Conservation (phyloP, 1,284 basidiomycete species). For the Porodaedalea pini region DNA sequence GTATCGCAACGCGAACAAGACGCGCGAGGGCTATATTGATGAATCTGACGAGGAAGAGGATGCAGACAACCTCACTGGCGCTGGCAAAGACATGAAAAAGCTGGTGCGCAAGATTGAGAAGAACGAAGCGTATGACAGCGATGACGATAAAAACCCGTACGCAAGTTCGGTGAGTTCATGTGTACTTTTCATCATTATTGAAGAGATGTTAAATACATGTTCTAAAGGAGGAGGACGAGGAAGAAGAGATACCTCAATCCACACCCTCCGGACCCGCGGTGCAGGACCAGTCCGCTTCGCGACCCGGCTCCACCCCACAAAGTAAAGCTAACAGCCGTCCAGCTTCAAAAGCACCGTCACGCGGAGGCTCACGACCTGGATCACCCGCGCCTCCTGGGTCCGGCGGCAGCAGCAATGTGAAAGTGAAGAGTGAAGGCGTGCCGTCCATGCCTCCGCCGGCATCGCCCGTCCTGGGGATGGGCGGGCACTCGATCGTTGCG, state of each 20-base stretch:
- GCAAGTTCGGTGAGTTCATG: conserved; percentile 59
- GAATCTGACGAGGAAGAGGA: conserved; percentile 68
- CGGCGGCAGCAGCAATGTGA: conserved; percentile 2
- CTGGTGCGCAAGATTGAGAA: conserved; percentile 71
- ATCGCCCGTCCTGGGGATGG: conserved; percentile 45
- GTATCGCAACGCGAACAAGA: conserved; percentile 74
- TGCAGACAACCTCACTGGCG: conserved; percentile 55
- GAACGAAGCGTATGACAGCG: conserved; percentile 73
- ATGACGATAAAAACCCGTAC: conserved; percentile 79
- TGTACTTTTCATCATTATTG: background rate
- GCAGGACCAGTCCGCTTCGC: conserved; percentile 30
- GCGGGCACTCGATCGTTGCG: conserved; percentile 74
- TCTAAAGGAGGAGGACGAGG: conserved; percentile 61
- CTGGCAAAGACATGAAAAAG: conserved; percentile 75
- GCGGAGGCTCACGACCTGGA: conserved; percentile 10
- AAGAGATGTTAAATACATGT: conserved; percentile 14
- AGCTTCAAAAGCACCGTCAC: conserved; percentile 12
- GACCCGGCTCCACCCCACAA: background rate
- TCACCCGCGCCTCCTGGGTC: conserved; percentile 11
- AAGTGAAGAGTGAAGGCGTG: conserved; percentile 14
- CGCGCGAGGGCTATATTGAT: conserved; percentile 62
- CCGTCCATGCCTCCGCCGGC: conserved; percentile 24
- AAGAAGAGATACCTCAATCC: conserved; percentile 51
- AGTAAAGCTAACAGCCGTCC: conserved; percentile 8
- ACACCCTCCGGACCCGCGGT: conserved; percentile 55